Conservation (phyloP, 352 stramenopile species). For the Chrysophaeum taylorii region DNA sequence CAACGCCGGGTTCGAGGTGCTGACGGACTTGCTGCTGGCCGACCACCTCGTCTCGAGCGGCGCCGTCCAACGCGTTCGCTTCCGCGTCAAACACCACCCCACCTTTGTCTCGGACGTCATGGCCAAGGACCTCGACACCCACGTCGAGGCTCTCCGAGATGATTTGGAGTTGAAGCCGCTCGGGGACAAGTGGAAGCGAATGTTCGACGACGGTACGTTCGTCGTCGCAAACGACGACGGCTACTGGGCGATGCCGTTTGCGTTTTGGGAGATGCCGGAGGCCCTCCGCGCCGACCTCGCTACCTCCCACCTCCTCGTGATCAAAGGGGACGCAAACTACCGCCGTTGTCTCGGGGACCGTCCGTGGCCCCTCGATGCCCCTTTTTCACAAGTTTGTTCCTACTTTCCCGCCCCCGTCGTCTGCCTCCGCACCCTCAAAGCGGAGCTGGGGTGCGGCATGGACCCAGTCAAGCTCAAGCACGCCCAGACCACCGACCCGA, state of each 20-base stretch:
- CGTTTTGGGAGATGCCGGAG: conserved; percentile 62
- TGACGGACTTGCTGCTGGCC: conserved; percentile 59
- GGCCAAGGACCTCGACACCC: conserved; percentile 58
- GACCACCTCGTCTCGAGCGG: conserved; percentile 52
- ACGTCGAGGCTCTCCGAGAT: conserved; percentile 42
- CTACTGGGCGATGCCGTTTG: conserved; percentile 59
- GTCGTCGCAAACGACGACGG: conserved; percentile 51
- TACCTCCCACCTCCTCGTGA: conserved; percentile 67
- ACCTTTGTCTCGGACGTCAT: conserved; percentile 67
- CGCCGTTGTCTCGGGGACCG: conserved; percentile 82
- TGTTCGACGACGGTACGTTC: conserved; percentile 49
- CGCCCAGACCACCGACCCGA: conserved; percentile 38
- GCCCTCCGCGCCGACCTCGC: conserved; percentile 38
- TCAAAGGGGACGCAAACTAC: conserved; percentile 96
- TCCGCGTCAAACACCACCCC: conserved; percentile 66
- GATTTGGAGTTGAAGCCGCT: conserved; percentile 18
- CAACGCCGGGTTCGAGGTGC: conserved; percentile 64
- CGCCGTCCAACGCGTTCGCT: conserved; percentile 47
- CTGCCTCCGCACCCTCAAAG: conserved; percentile 60
- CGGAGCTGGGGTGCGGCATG: conserved; percentile 60
- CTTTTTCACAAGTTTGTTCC: conserved; percentile 61
- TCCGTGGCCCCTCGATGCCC: conserved; percentile 66
- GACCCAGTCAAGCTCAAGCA: conserved; percentile 37
- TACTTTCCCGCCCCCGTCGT: conserved; percentile 63
- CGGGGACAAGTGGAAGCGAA: conserved; percentile 44